phyloP scores from a whole-genome alignment of 371 early-diverging fungal species.

The Mortierella sp. region DNA sequence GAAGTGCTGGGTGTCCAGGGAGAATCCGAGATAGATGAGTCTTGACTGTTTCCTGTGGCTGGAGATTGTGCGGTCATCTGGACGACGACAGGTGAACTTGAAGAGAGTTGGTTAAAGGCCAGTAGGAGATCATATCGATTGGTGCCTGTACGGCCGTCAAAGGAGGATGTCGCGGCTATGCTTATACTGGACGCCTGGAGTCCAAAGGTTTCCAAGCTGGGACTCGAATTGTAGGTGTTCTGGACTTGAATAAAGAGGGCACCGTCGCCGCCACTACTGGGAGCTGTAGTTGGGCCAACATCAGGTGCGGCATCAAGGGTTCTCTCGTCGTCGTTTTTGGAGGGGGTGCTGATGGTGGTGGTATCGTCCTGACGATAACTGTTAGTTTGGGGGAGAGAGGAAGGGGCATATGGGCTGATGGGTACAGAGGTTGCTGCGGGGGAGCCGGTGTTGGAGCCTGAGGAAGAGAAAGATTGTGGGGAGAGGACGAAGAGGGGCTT shows the following conservation, averaged over 20 bases:
- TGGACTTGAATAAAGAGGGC: constrained; percentile 13
- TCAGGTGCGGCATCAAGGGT: not conserved
- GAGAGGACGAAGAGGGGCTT: constrained; percentile 18
- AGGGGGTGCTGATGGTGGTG: not conserved
- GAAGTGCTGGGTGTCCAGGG: not conserved
- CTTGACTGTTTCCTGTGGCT: not conserved
- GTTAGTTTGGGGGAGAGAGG: not conserved
- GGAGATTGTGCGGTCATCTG: constrained; percentile 18
- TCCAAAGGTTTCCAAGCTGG: not conserved
- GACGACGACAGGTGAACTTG: constrained; percentile 11
- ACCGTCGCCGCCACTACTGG: not conserved
- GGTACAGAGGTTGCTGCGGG: not conserved
- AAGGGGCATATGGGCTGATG: not conserved
- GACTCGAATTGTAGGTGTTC: not conserved
- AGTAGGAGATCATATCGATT: constrained; percentile 27
- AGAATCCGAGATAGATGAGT: not conserved
- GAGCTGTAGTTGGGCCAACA: not conserved
- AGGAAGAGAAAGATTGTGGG: constrained; percentile 4
- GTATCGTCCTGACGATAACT: not conserved
- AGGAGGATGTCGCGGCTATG: constrained; percentile 19
- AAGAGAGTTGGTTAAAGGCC: not conserved
- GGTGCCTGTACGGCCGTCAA: not conserved
- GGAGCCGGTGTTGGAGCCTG: not conserved
- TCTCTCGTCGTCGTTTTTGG: not conserved
- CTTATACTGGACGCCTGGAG: not conserved